Conservation (phyloP, 805 yeast genomes). For the Zygosaccharomyces bisporus region DNA sequence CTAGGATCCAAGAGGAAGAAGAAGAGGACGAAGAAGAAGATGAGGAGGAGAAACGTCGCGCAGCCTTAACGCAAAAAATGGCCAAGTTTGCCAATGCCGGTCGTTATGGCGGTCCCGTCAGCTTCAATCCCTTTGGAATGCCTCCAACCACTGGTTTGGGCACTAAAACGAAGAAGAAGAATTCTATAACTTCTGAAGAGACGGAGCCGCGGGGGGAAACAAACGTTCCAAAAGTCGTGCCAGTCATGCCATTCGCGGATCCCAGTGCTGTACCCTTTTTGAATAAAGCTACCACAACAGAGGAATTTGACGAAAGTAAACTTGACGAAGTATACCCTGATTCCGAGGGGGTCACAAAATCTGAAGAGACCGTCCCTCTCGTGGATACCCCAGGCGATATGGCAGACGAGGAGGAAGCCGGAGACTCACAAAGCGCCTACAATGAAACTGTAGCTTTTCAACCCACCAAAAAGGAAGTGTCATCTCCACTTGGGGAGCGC, state of each 20-base stretch:
- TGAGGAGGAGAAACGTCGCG: conserved; percentile 70
- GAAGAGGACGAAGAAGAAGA: conserved; percentile 56
- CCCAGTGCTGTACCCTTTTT: conserved; percentile 36
- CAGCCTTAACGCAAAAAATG: conserved; percentile 67
- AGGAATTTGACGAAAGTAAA: conserved; percentile 18
- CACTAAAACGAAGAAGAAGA: conserved; percentile 24
- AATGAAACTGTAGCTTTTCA: conserved; percentile 4
- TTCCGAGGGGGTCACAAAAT: conserved; percentile 6
- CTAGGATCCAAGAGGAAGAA: conserved; percentile 38
- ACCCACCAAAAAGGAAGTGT: neutral
- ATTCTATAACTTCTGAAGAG: conserved; percentile 14
- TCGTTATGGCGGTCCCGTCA: conserved; percentile 55
- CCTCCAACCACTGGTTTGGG: conserved; percentile 26
- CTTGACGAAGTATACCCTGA: conserved; percentile 13
- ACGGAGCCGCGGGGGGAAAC: conserved; percentile 20
- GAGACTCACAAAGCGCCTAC: conserved; percentile 12
- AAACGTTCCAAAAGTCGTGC: conserved; percentile 39
- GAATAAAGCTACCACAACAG: conserved; percentile 15
- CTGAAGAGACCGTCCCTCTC: conserved; percentile 5
- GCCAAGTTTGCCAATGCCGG: conserved; percentile 89
- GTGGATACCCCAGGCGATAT: conserved; percentile 57
- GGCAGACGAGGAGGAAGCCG: conserved; percentile 55
- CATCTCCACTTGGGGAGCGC: neutral
- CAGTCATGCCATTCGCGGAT: conserved; percentile 50
- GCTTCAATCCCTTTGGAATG: conserved; percentile 43